Conservation (phyloP, 2,329 filamentous ascomycete species). For the Calonectria crousiana region DNA sequence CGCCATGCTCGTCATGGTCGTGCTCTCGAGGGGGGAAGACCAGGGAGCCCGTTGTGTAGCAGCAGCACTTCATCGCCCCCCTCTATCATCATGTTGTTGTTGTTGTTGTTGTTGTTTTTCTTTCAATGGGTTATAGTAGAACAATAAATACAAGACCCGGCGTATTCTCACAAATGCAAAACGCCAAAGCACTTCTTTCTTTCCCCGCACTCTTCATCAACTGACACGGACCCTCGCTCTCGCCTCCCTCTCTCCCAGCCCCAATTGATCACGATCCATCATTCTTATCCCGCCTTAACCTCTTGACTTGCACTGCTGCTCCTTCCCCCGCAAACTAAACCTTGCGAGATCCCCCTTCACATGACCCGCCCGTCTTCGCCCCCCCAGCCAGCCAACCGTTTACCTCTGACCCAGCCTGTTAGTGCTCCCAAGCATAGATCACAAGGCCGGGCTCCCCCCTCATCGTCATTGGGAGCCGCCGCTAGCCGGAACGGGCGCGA, state of each 20-base stretch:
- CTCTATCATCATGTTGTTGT: not conserved
- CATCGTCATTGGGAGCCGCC: constrained; percentile 20
- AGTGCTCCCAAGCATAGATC: constrained; percentile 26
- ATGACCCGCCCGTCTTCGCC: constrained; percentile 6
- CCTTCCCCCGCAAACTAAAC: constrained; percentile 21
- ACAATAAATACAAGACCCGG: not conserved
- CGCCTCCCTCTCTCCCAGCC: not conserved
- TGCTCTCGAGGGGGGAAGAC: not conserved
- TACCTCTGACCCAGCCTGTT: not conserved
- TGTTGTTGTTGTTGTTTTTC: too few species aligned
- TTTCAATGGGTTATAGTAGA: not conserved
- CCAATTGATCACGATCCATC: not conserved
- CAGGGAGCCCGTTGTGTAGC: not conserved
- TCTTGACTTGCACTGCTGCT: not conserved
- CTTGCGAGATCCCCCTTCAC: constrained; percentile 10
- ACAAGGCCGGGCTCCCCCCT: constrained; percentile 6
- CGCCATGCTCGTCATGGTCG: not conserved
- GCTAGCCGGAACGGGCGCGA: constrained; percentile 20
- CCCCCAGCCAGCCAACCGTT: not conserved
- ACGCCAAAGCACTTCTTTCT: not conserved
- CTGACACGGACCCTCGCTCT: not conserved
- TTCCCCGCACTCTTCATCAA: not conserved
- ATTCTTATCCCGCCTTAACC: not conserved
- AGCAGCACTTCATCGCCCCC: too few species aligned
- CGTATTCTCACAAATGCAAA: not conserved